These are phyloP conservation scores for Fraxinus ornus DNA, from an alignment of 305 asterid species.

Conservation along the genomic window DNA sequence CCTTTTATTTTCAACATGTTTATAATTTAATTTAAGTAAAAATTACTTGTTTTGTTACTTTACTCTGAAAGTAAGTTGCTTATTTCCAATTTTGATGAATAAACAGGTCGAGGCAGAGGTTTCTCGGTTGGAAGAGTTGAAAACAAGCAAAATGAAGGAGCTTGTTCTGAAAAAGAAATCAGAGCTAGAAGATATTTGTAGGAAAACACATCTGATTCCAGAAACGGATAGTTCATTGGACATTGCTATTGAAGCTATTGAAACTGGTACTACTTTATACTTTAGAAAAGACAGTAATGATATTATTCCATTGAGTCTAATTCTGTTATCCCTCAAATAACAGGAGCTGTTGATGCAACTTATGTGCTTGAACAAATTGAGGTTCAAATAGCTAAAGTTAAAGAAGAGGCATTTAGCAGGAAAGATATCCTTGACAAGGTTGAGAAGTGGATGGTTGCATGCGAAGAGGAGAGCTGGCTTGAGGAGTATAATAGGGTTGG, in stretches of 20 bases:
- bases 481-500: constrained; percentile 94
- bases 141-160: constrained; percentile 93
- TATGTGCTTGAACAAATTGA: constrained; percentile 85
- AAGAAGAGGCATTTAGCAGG: constrained; percentile 89
- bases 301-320: constrained; percentile 17
- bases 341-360: constrained; percentile 87
- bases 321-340: constrained; percentile 10
- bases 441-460: constrained; percentile 95
- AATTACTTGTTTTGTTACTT: neutral
- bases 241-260: constrained; percentile 71
- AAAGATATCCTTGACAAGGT: constrained; percentile 94
- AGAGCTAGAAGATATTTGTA: constrained; percentile 83
- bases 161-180: constrained; percentile 88
- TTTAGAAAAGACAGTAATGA: constrained; percentile 7
- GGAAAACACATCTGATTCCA: constrained; percentile 75
- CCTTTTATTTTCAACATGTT: neutral
- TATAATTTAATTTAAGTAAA: neutral
- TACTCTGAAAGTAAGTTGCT: neutral
- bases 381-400: constrained; percentile 76
- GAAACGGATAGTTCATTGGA: constrained; percentile 61
- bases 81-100: neutral
- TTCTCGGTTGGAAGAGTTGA: constrained; percentile 80
- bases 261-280: constrained; percentile 58
- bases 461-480: constrained; percentile 99
- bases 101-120: constrained; percentile 86